Evolutionary conservation across 805 yeast genomes (phyloP).

Genomic region (Candida caryicola): DNA sequence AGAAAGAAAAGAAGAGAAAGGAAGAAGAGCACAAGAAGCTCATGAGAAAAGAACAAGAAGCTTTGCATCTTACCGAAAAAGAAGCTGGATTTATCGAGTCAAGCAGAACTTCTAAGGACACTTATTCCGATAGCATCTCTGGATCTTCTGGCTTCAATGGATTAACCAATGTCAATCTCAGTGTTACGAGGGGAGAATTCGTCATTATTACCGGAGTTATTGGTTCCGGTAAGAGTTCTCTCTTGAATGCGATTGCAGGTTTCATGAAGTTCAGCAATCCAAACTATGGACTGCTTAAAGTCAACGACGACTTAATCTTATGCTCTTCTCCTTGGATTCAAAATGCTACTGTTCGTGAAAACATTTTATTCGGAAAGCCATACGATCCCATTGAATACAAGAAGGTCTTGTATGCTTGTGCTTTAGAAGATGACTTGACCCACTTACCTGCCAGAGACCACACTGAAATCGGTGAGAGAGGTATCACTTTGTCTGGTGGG

Average conservation of each 20-base stretch:
- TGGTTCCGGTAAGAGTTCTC: conserved; percentile 44
- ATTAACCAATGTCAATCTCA: conserved; percentile 30
- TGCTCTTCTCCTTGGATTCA: conserved; percentile 44
- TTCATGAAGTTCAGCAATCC: conserved; percentile 34
- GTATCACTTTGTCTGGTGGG: conserved; percentile 45
- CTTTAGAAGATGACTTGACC: conserved; percentile 37
- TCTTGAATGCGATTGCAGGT: conserved; percentile 40
- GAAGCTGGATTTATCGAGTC: conserved; percentile 1
- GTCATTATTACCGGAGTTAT: conserved; percentile 42
- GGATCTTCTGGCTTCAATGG: conserved; percentile 26
- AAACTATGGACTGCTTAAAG: conserved; percentile 20
- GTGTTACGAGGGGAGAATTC: conserved; percentile 32
- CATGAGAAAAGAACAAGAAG: conserved; percentile 11
- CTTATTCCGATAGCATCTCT: conserved; percentile 2
- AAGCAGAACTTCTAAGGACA: not conserved
- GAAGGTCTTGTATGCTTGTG: conserved; percentile 35
- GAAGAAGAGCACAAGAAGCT: conserved; percentile 10
- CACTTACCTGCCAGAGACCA: conserved; percentile 35
- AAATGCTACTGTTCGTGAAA: conserved; percentile 40
- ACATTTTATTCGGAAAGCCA: conserved; percentile 36
- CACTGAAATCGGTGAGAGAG: conserved; percentile 46
- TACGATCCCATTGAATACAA: conserved; percentile 29
- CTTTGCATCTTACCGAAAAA: conserved; percentile 7
- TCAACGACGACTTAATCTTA: conserved; percentile 30
- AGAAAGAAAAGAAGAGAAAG: conserved; percentile 13